Conservation (phyloP, 2,329 filamentous ascomycete genomes). For the Aspergillus persii region DNA sequence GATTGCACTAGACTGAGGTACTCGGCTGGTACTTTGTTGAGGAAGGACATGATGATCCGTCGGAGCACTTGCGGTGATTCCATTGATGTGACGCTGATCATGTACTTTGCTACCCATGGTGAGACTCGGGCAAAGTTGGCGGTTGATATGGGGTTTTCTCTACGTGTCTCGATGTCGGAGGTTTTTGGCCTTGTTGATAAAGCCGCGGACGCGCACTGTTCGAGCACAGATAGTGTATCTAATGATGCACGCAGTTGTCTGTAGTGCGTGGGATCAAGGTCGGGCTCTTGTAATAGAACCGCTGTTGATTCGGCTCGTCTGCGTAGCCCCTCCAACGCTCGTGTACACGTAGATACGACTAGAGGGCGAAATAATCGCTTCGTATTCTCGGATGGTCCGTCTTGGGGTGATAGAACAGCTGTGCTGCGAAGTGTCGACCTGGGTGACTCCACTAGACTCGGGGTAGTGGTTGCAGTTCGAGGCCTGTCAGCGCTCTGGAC, state of each 20-base stretch:
- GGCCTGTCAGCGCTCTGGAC: background rate
- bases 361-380: constrained; percentile 18
- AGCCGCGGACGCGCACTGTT: constrained; percentile 19
- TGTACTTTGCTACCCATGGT: constrained; percentile 37
- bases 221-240: constrained; percentile 18
- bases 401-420: constrained; percentile 9
- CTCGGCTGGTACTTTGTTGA: constrained; percentile 37
- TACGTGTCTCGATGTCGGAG: background rate
- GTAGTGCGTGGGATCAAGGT: background rate
- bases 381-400: constrained; percentile 17
- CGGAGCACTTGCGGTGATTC: constrained; percentile 32
- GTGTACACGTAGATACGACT: constrained; percentile 15
- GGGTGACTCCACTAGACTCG: background rate
- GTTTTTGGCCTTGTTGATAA: constrained; percentile 8
- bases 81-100: constrained; percentile 36
- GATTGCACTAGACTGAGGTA: constrained; percentile 38
- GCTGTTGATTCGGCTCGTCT: constrained; percentile 9
- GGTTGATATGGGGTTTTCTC: background rate
- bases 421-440: background rate
- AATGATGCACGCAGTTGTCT: constrained; percentile 14
- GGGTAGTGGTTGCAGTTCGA: background rate
- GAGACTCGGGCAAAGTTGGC: constrained; percentile 24
- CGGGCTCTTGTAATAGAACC: constrained; percentile 1
- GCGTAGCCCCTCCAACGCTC: constrained; percentile 12
- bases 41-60: constrained; percentile 41